Evolutionary conservation across 345 rosid species (phyloP).

Genomic region (Eucalyptus sp.): DNA sequence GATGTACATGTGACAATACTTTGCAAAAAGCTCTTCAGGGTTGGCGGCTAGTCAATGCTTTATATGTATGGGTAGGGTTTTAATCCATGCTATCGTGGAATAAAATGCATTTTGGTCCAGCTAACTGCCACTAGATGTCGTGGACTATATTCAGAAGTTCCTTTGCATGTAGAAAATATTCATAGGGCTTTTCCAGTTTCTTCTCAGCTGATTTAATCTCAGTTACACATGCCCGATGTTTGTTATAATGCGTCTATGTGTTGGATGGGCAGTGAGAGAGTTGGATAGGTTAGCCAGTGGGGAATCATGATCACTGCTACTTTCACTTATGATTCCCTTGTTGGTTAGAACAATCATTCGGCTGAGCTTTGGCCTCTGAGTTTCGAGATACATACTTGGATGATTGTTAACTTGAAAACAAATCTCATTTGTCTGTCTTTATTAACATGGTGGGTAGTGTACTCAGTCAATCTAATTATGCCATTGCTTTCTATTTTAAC

Average conservation of each 20-base stretch:
- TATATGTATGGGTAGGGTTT: neutral
- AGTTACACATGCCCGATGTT: neutral
- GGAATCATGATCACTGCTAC: neutral
- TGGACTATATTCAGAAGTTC: neutral
- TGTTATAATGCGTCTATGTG: neutral
- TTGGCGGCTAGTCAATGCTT: neutral
- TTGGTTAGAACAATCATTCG: neutral
- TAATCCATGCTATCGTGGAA: neutral
- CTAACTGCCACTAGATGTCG: neutral
- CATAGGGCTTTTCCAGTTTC: neutral
- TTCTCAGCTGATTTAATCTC: neutral
- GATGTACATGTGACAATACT: neutral
- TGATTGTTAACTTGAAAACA: neutral
- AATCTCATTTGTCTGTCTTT: neutral
- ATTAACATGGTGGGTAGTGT: neutral
- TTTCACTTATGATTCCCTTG: neutral
- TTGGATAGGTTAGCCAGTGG: neutral
- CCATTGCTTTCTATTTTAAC: neutral
- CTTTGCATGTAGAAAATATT: neutral
- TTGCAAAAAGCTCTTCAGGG: neutral
- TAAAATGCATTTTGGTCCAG: neutral
- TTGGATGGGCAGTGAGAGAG: neutral
- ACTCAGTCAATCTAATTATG: neutral
- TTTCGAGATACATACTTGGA: neutral
- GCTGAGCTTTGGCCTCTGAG: neutral